phyloP scores from a whole-genome alignment of 1,284 basidiomycete species.

The Leccinum subspadiceum region DNA sequence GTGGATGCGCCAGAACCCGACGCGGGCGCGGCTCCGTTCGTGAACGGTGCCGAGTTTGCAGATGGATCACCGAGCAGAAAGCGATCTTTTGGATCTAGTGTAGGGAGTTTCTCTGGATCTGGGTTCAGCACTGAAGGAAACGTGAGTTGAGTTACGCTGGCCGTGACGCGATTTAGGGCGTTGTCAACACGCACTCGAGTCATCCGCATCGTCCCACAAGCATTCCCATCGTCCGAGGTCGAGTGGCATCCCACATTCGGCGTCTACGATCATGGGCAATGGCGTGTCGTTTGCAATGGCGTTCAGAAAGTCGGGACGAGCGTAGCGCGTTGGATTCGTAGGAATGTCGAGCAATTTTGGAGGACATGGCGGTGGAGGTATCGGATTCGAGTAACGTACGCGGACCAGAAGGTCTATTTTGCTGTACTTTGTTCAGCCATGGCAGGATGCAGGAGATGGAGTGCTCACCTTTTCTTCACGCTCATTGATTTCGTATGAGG shows the following conservation, averaged over 20 bases:
- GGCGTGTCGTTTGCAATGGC: constrained; percentile 77
- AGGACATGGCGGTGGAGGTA: constrained; percentile 92
- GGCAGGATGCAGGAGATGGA: not conserved
- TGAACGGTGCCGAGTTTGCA: constrained; percentile 41
- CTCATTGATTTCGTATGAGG: constrained; percentile 22
- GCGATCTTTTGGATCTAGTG: constrained; percentile 71
- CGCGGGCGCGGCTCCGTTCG: constrained; percentile 40
- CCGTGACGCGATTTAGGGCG: not conserved
- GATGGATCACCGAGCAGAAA: constrained; percentile 63
- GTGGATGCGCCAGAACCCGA: constrained; percentile 39
- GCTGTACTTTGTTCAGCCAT: constrained; percentile 31
- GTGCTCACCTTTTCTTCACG: constrained; percentile 33
- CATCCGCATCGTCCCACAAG: constrained; percentile 74
- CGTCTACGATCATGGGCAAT: constrained; percentile 91
- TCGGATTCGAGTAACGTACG: constrained; percentile 89
- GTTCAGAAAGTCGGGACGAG: constrained; percentile 79
- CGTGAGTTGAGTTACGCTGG: constrained; percentile 3
- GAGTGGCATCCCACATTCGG: constrained; percentile 92
- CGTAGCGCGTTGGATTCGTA: constrained; percentile 83
- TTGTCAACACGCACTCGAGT: constrained; percentile 50
- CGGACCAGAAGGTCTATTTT: constrained; percentile 89
- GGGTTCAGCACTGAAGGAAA: constrained; percentile 60
- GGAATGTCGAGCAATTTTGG: constrained; percentile 89
- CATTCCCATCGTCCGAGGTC: constrained; percentile 82
- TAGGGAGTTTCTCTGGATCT: constrained; percentile 54